phyloP scores from a whole-genome alignment of 352 stramenopile species.

The Phytopythium helicoides region DNA sequence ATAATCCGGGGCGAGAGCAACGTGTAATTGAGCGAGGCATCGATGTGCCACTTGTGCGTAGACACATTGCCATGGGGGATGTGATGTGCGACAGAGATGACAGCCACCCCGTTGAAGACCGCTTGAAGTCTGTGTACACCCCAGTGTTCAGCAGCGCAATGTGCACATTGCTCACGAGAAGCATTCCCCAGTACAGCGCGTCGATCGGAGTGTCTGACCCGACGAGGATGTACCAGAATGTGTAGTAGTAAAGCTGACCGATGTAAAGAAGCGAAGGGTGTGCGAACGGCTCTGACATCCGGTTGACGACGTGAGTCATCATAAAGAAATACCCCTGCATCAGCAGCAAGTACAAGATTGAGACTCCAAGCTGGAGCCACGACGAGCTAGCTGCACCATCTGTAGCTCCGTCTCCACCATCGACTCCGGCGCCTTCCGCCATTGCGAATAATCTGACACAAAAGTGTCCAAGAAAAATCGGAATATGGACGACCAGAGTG shows the following conservation, averaged over 20 bases:
- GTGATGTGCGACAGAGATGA: conserved; percentile 42
- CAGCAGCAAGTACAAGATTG: conserved; percentile 67
- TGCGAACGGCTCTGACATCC: conserved; percentile 77
- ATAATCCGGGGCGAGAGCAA: too few relatives aligned
- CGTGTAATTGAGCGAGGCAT: not conserved
- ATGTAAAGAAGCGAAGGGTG: conserved; percentile 84
- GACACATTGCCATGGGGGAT: conserved; percentile 59
- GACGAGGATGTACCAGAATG: conserved; percentile 88
- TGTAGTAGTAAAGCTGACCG: conserved; percentile 84
- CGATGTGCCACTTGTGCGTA: conserved; percentile 25
- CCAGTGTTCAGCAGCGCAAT: conserved; percentile 87
- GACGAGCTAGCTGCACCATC: conserved; percentile 26
- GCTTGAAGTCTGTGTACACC: conserved; percentile 82
- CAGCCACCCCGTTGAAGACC: conserved; percentile 45
- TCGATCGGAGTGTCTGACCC: conserved; percentile 80
- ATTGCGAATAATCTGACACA: conserved; percentile 75
- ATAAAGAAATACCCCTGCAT: conserved; percentile 88
- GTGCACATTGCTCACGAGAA: conserved; percentile 83
- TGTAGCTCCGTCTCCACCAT: conserved; percentile 8
- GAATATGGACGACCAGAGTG: conserved; percentile 73
- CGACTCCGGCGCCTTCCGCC: conserved; percentile 24
- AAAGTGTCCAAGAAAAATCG: conserved; percentile 78
- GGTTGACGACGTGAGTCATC: conserved; percentile 78
- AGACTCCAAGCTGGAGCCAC: conserved; percentile 75
- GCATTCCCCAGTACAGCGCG: conserved; percentile 77